Percentiles rank a stretch among this genome's conserved stretches.
Conservation (phyloP, 2,329 filamentous ascomycete species). For the Tothia fuscella region DNA sequence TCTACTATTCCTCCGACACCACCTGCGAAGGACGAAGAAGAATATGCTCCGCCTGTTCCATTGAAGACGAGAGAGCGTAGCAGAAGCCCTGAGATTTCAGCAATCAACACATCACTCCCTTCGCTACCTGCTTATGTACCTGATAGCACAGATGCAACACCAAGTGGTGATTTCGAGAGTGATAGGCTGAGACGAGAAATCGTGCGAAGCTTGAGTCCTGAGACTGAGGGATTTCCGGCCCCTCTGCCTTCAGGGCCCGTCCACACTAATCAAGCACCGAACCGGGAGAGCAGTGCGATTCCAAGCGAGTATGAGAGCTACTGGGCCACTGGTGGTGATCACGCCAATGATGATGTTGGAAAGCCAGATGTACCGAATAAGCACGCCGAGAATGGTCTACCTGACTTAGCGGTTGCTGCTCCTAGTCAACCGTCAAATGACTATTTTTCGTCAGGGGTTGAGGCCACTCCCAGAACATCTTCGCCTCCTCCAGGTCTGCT, state of each 20-base stretch:
- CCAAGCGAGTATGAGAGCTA: conserved; percentile 58
- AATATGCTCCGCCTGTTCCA: conserved; percentile 23
- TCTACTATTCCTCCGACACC: conserved; percentile 34
- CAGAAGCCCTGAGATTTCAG: background rate
- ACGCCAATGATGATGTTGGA: conserved; percentile 25
- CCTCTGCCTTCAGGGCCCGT: conserved; percentile 18
- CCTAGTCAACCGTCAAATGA: conserved; percentile 2
- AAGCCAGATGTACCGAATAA: conserved; percentile 16
- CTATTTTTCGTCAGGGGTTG: too few relatives aligned
- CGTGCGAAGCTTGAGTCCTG: conserved; percentile 52
- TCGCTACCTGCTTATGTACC: background rate
- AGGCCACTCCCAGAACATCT: background rate
- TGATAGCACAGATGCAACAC: conserved; percentile 17
- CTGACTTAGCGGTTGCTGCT: conserved; percentile 5
- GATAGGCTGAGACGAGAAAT: conserved; percentile 65
- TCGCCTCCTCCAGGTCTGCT: background rate
- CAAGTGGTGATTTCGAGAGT: conserved; percentile 52
- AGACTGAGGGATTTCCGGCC: conserved; percentile 15
- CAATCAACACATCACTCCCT: background rate
- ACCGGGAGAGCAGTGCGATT: conserved; percentile 51
- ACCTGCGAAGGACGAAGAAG: conserved; percentile 34
- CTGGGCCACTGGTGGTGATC: conserved; percentile 41
- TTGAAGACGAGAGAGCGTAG: conserved; percentile 16
- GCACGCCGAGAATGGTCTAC: conserved; percentile 8
- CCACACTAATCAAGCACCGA: conserved; percentile 16